A percentile compares a stretch with the other conserved stretches of the same genome.
These are phyloP conservation scores for Buddleja alternifolia DNA, from an alignment of 257 asterid genomes.

Conservation along the genomic window DNA sequence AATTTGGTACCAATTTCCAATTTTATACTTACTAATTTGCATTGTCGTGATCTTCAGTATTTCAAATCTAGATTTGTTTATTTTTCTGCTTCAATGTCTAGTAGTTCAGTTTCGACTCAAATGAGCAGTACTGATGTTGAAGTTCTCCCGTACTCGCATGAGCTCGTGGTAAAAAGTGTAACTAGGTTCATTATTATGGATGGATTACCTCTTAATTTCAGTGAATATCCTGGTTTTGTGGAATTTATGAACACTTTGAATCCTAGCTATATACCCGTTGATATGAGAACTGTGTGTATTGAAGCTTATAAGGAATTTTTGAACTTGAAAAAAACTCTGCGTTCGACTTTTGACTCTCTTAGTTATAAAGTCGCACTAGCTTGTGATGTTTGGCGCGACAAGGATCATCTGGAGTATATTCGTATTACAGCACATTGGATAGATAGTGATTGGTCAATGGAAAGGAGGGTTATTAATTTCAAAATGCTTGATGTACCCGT, in stretches of 20 bases:
- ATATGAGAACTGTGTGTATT: background rate
- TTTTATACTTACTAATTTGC: background rate
- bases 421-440: constrained; percentile 26
- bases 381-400: constrained; percentile 25
- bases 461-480: constrained; percentile 23
- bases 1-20: constrained; percentile 1
- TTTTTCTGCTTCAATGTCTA: constrained; percentile 17
- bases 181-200: background rate
- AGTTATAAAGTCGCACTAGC: constrained; percentile 1
- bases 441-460: constrained; percentile 24
- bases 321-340: background rate
- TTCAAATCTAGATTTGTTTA: background rate
- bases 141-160: background rate
- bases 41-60: background rate
- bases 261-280: constrained; percentile 1
- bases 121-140: background rate
- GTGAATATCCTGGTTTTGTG: background rate
- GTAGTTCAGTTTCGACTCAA: background rate
- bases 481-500: background rate
- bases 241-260: background rate
- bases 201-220: background rate
- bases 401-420: background rate
- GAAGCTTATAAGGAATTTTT: background rate
- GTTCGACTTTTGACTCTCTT: background rate
- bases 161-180: background rate